Percentiles rank a stretch among this genome's conserved stretches.
Conservation (phyloP, 2,329 filamentous ascomycete genomes). For the Capronia epimyces region DNA sequence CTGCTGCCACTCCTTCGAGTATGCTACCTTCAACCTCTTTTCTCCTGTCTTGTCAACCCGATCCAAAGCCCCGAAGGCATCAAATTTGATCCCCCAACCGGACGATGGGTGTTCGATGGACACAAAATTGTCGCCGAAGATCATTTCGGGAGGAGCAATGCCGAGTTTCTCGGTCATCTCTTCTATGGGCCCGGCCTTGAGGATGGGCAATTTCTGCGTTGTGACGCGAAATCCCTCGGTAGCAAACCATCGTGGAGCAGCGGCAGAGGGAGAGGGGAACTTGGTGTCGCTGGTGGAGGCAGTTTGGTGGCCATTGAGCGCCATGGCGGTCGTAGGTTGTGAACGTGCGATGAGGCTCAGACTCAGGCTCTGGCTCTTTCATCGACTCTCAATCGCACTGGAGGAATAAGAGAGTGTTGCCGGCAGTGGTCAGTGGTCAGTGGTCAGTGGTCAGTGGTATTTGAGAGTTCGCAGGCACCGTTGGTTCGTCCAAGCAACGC, state of each 20-base stretch:
- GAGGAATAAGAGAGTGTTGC: too few species aligned
- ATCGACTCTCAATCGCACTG: too few species aligned
- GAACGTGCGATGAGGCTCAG: background rate
- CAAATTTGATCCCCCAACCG: conserved; percentile 77
- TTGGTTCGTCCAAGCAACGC: too few species aligned
- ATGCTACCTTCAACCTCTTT: conserved; percentile 87
- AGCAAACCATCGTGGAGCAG: conserved; percentile 50
- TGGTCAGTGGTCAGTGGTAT: too few species aligned
- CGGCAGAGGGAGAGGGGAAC: conserved; percentile 47
- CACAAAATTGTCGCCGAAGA: conserved; percentile 92
- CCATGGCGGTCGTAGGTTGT: conserved; percentile 17
- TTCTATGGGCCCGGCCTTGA: conserved; percentile 86
- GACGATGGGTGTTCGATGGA: conserved; percentile 65
- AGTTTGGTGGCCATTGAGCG: conserved; percentile 21
- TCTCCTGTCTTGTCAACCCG: conserved; percentile 87
- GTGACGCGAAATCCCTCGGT: conserved; percentile 68
- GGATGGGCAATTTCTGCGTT: conserved; percentile 87
- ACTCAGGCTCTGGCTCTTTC: background rate
- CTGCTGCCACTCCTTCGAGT: conserved; percentile 81
- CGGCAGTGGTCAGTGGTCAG: too few species aligned
- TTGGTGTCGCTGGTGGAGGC: conserved; percentile 43
- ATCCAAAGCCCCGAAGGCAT: conserved; percentile 81
- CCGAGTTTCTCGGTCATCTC: conserved; percentile 70
- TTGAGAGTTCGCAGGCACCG: too few species aligned
- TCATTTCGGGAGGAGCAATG: conserved; percentile 96